Conservation (phyloP, 2,329 filamentous ascomycete species). For the Colletotrichum noveboracense region DNA sequence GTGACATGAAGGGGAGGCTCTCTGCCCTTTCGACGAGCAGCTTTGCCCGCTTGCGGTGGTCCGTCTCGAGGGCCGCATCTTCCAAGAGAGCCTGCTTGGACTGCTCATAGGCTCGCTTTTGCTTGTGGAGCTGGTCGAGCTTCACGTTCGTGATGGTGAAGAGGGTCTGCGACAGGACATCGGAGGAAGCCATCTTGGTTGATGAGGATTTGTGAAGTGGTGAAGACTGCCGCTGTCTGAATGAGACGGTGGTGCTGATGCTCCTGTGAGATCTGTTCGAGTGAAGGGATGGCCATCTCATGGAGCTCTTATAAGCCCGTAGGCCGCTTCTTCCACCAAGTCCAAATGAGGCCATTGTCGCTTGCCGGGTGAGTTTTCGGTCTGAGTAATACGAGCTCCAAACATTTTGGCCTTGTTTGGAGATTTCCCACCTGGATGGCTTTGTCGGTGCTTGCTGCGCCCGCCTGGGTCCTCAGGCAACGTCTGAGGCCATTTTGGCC, state of each 20-base stretch:
- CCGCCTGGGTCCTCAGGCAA: neutral
- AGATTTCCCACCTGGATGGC: neutral
- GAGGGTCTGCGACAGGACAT: constrained; percentile 55
- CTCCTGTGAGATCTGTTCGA: neutral
- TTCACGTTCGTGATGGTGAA: constrained; percentile 61
- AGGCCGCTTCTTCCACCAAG: neutral
- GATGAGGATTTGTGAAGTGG: neutral
- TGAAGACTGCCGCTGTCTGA: neutral
- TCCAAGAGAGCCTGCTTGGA: constrained; percentile 47
- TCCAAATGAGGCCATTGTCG: neutral
- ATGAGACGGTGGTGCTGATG: neutral
- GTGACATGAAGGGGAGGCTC: constrained; percentile 36
- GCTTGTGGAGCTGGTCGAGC: constrained; percentile 59
- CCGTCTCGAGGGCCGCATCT: constrained; percentile 27
- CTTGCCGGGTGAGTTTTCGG: neutral
- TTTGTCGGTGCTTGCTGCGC: neutral
- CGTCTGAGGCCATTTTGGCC: neutral
- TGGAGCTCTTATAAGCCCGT: neutral
- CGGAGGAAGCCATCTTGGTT: constrained; percentile 36
- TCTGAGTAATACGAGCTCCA: neutral
- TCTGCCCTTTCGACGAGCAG: constrained; percentile 39
- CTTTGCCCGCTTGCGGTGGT: constrained; percentile 34
- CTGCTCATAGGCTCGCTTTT: constrained; percentile 52
- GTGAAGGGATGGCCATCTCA: neutral
- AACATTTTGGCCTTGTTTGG: neutral